Evolutionary conservation across 176 grass and related monocot species (phyloP).

Genomic region (Dendrocalamus sinicus): DNA sequence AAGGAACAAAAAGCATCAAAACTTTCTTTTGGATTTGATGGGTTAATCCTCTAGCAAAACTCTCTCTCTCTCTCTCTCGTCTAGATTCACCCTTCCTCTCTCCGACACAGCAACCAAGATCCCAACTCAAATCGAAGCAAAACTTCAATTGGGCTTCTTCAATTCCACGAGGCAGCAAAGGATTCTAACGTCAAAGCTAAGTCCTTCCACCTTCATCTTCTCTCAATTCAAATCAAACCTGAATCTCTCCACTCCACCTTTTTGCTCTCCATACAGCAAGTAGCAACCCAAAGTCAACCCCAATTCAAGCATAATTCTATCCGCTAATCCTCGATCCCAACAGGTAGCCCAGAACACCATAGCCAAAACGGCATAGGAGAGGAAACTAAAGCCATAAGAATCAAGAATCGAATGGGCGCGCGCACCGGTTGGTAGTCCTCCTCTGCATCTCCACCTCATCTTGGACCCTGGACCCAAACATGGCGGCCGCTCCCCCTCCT

Average conservation of each 20-base stretch:
- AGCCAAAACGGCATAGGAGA: neutral
- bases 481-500: slow-evolving; percentile 35
- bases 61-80: neutral
- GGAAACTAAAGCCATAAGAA: neutral
- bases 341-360: neutral
- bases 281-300: slow-evolving; percentile 28
- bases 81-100: neutral
- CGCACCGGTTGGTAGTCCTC: slow-evolving; percentile 59
- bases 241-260: neutral
- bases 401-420: neutral
- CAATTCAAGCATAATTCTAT: slow-evolving; percentile 11
- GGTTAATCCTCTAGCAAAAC: neutral
- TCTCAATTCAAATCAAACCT: neutral
- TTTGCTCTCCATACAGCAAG: neutral
- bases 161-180: neutral
- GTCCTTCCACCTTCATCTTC: neutral
- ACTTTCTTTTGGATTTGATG: neutral
- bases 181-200: neutral
- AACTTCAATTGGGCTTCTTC: neutral
- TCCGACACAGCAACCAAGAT: neutral
- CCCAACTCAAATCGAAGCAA: slow-evolving; percentile 1
- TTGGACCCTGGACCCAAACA: slow-evolving; percentile 73
- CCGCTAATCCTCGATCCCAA: neutral
- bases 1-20: neutral
- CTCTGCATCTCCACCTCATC: slow-evolving; percentile 89